phyloP scores from a whole-genome alignment of 805 yeast species.

The Wickerhamomyces tratensis region DNA sequence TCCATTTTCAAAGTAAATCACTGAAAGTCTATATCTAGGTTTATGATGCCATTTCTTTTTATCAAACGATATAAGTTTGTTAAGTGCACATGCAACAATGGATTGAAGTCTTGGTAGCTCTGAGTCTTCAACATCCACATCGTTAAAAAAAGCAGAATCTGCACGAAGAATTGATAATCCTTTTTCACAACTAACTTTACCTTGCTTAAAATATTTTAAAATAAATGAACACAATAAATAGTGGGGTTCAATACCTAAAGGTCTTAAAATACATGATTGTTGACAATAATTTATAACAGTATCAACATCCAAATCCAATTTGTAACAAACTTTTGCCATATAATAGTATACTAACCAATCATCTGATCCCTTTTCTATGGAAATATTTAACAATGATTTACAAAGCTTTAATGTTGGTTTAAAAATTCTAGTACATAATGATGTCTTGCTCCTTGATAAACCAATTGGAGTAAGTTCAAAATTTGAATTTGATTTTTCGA shows the following conservation, averaged over 20 bases:
- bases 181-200: slow-evolving; percentile 21
- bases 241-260: slow-evolving; percentile 61
- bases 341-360: slow-evolving; percentile 60
- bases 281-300: slow-evolving; percentile 31
- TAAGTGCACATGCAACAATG: slow-evolving; percentile 38
- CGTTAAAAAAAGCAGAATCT: slow-evolving; percentile 23
- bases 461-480: neutral
- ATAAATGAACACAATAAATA: slow-evolving; percentile 49
- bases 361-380: slow-evolving; percentile 7
- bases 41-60: slow-evolving; percentile 90
- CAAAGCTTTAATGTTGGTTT: too few relatives aligned
- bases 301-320: slow-evolving; percentile 27
- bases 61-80: slow-evolving; percentile 44
- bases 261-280: slow-evolving; percentile 31
- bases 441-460: too few relatives aligned
- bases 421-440: too few relatives aligned
- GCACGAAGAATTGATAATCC: slow-evolving; percentile 31
- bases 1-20: slow-evolving; percentile 40
- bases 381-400: too few relatives aligned
- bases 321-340: slow-evolving; percentile 47
- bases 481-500: slow-evolving; percentile 15
- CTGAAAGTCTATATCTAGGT: slow-evolving; percentile 66
- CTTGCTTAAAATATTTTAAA: slow-evolving; percentile 42
- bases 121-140: slow-evolving; percentile 10
- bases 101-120: slow-evolving; percentile 11